phyloP scores from a whole-genome alignment of 495 filamentous ascomycete genomes.

The Talaromyces proteolyticus region DNA sequence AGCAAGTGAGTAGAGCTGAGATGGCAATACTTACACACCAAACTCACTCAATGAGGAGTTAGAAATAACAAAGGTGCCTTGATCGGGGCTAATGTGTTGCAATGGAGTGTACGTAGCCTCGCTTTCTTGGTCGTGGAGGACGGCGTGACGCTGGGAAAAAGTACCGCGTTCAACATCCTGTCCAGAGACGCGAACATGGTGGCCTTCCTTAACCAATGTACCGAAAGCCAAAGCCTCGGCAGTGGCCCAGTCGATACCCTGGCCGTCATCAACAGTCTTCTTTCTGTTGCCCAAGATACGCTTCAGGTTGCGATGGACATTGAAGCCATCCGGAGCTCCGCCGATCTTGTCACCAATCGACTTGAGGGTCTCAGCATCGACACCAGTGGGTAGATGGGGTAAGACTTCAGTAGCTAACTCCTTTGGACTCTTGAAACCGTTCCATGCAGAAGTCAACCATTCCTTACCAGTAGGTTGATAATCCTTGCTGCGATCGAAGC shows the following conservation, averaged over 20 bases:
- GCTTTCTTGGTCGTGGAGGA: conserved; percentile 93
- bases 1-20: neutral
- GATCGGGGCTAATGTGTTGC: conserved; percentile 78
- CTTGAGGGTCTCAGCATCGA: conserved; percentile 61
- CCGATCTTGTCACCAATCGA: conserved; percentile 76
- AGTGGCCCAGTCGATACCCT: conserved; percentile 96
- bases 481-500: conserved; percentile 93
- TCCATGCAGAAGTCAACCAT: conserved; percentile 98
- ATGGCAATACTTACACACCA: conserved; percentile 54
- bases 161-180: conserved; percentile 99
- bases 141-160: conserved; percentile 96
- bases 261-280: conserved; percentile 88
- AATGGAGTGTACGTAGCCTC: conserved; percentile 91
- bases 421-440: conserved; percentile 98
- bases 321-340: conserved; percentile 74
- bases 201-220: conserved; percentile 80
- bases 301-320: conserved; percentile 89
- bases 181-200: conserved; percentile 94
- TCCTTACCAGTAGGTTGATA: conserved; percentile 96
- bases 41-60: conserved; percentile 97
- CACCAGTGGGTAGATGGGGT: conserved; percentile 83
- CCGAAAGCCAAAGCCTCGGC: conserved; percentile 96
- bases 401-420: conserved; percentile 92
- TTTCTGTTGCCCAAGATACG: conserved; percentile 87
- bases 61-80: conserved; percentile 91